Evolutionary conservation across 2,329 filamentous ascomycete genomes (phyloP), one percentile per base, ranked within the genome.

Genomic region (Rosellinia necatrix): DNA sequence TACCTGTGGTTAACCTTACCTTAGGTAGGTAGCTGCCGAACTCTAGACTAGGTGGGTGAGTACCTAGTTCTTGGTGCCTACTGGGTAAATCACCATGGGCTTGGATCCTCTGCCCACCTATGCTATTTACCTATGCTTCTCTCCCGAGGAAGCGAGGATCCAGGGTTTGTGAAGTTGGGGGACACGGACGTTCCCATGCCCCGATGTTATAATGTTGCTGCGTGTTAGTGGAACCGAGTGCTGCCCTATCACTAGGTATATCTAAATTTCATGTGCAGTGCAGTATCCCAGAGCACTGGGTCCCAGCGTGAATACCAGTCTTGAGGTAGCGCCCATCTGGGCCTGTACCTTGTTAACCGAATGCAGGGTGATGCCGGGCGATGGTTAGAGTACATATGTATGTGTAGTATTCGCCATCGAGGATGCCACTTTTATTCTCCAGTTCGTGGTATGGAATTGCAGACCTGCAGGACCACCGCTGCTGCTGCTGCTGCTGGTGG

Each of bases 241-340:
- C 41, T 44, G 32, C 34, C 32, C 41, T 27, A 35, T n/a, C n/a
- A n/a, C n/a, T n/a, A n/a, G n/a, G n/a, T n/a, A n/a, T n/a, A 53
- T 29, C 52, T 27, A 22, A 38, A 50, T 29, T 32, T 17, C 15
- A 47, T 27, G 42, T 56, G 53, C 35, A 37, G 43, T 19, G 22
- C 24, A 6, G 46, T 52, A 44, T 29, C 48, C 56, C 56, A 56
- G 38, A 56, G 48, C 30, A 49, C 47, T 56, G 51, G 56, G 47
- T 51, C 46, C 43, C 35, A 10, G 29, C 19, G 21, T 41, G 34
- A 35, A 35, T 24, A 13, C 40, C 9, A 40, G n/a, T n/a, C n/a
- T n/a, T n/a, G n/a, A n/a, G n/a, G n/a, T n/a, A 47, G 34, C 6
- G 10, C 35, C 29, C 29, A 40, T 40, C 38, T 15, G 34, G 13